Percentiles rank a stretch among this genome's conserved stretches.
These are phyloP conservation scores for Hypoxylon sp. DNA, from an alignment of 2,329 filamentous ascomycete genomes.

Conservation along the genomic window DNA sequence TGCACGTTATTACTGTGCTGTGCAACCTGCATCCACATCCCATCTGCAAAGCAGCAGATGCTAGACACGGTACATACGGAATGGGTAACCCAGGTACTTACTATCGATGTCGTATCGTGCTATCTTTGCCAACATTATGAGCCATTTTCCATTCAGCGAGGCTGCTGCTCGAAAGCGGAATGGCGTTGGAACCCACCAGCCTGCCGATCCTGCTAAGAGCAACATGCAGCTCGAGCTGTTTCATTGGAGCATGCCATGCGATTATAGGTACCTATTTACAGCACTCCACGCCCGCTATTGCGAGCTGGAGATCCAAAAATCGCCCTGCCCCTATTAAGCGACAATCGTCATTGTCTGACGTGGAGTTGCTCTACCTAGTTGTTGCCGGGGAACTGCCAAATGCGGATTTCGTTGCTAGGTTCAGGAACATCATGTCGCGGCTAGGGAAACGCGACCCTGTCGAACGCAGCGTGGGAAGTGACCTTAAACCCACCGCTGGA, in stretches of 20 bases:
- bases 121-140: constrained; percentile 40
- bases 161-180: constrained; percentile 38
- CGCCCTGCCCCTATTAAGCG: constrained; percentile 37
- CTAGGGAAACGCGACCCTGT: constrained; percentile 29
- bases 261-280: constrained; percentile 32
- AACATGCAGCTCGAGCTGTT: constrained; percentile 20
- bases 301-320: constrained; percentile 27
- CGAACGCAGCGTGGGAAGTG: constrained; percentile 24
- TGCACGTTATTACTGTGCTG: constrained; percentile 40
- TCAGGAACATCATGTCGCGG: constrained; percentile 7
- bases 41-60: constrained; percentile 37
- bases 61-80: constrained; percentile 42
- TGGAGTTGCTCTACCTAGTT: constrained; percentile 29
- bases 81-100: constrained; percentile 41
- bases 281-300: constrained; percentile 29
- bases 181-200: constrained; percentile 37
- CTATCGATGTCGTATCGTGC: constrained; percentile 1
- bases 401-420: constrained; percentile 25
- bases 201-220: constrained; percentile 41
- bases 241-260: constrained; percentile 43
- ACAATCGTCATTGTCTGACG: constrained; percentile 42
- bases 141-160: constrained; percentile 42
- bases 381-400: constrained; percentile 34
- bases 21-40: constrained; percentile 27
- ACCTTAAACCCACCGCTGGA: constrained; percentile 31